A percentile compares a stretch with the other conserved stretches of the same genome.
These are phyloP conservation scores for Chrysosporium keratinophilum DNA, from an alignment of 2,329 filamentous ascomycete species.

Conservation along the genomic window DNA sequence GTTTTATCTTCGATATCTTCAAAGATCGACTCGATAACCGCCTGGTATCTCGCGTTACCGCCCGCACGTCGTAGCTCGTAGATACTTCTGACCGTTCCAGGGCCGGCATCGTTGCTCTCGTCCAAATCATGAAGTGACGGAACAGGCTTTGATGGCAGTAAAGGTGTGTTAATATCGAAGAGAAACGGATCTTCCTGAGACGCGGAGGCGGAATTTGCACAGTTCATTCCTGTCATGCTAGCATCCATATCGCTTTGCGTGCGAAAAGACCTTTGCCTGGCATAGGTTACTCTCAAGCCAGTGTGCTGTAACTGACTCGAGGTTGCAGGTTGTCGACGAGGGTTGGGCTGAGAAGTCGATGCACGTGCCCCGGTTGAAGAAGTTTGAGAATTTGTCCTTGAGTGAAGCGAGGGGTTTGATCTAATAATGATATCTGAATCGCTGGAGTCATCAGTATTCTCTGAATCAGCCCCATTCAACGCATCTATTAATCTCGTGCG, in stretches of 20 bases:
- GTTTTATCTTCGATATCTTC: constrained; percentile 47
- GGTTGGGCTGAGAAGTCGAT: neutral
- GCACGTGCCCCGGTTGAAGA: neutral
- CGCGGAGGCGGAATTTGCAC: neutral
- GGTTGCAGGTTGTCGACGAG: constrained; percentile 14
- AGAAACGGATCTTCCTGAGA: constrained; percentile 2
- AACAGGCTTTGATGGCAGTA: neutral
- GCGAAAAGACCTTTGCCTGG: constrained; percentile 49
- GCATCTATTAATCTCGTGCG: constrained; percentile 31
- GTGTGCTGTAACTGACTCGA: constrained; percentile 14
- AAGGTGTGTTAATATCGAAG: constrained; percentile 1
- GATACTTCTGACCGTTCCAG: constrained; percentile 42
- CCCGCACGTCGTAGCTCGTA: constrained; percentile 53
- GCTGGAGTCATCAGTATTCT: neutral
- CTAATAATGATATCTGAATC: neutral
- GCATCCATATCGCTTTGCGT: constrained; percentile 36
- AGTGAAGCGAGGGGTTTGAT: constrained; percentile 1
- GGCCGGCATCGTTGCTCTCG: constrained; percentile 31
- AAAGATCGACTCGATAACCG: constrained; percentile 46
- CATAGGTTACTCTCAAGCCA: constrained; percentile 48
- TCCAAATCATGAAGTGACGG: constrained; percentile 32
- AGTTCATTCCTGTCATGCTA: neutral
- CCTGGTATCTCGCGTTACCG: constrained; percentile 46
- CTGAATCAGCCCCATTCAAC: constrained; percentile 15
- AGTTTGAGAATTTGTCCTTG: constrained; percentile 4